phyloP scores from a whole-genome alignment of 1,284 basidiomycete genomes.

The Coniferiporia weirii region DNA sequence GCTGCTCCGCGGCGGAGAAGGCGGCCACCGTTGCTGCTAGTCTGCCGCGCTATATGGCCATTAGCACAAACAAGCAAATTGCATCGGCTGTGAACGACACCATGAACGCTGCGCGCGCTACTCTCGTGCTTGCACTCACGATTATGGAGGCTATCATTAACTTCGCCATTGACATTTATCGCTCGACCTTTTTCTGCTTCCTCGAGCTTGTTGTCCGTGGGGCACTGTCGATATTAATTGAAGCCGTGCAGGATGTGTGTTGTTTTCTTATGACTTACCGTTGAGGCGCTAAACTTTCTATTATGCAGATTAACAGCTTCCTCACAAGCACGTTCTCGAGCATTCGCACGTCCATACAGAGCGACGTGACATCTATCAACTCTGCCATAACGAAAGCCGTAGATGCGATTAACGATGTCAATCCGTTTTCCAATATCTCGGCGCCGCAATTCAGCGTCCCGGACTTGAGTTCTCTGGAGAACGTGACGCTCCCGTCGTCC shows the following conservation, averaged over 20 bases:
- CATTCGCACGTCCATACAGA: constrained; percentile 66
- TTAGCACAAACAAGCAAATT: constrained; percentile 78
- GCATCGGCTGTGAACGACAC: constrained; percentile 73
- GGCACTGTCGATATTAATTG: constrained; percentile 73
- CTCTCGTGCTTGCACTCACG: constrained; percentile 70
- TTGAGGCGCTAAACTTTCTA: constrained; percentile 17
- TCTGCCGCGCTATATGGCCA: constrained; percentile 83
- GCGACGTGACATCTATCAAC: constrained; percentile 65
- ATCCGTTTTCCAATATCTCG: constrained; percentile 60
- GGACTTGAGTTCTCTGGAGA: constrained; percentile 64
- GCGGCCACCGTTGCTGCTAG: constrained; percentile 80
- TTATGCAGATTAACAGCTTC: constrained; percentile 60
- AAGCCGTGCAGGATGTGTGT: constrained; percentile 74
- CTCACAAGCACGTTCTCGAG: constrained; percentile 55
- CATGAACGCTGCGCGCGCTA: constrained; percentile 69
- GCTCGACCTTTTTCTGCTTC: constrained; percentile 88
- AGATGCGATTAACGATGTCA: constrained; percentile 64
- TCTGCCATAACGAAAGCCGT: constrained; percentile 62
- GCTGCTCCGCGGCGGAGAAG: constrained; percentile 78
- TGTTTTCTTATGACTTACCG: not conserved
- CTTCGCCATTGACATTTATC: constrained; percentile 89
- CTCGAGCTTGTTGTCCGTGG: constrained; percentile 86
- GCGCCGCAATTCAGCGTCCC: constrained; percentile 71
- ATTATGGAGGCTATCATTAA: constrained; percentile 84
- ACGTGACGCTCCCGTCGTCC: constrained; percentile 77